These are phyloP conservation scores for Heimioporus sp. DNA, from an alignment of 768 basidiomycete genomes.

Conservation along the genomic window DNA sequence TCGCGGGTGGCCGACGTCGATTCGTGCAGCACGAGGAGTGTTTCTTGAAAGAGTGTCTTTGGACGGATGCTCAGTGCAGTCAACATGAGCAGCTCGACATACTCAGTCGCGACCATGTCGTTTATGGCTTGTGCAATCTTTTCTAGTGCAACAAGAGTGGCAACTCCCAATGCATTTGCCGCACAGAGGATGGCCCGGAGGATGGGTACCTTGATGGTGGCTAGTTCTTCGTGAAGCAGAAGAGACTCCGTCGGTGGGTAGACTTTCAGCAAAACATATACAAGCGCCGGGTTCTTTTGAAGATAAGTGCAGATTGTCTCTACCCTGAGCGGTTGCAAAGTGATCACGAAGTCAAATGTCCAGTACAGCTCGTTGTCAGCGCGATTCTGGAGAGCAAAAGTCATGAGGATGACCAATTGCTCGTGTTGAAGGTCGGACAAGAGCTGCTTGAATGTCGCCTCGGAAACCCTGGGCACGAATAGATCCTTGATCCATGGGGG, in stretches of 20 bases:
- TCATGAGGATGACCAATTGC: conserved; percentile 17
- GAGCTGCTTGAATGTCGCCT: conserved; percentile 17
- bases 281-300: conserved; percentile 51
- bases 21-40: conserved; percentile 59
- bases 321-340: conserved; percentile 26
- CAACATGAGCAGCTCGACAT: conserved; percentile 53
- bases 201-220: conserved; percentile 31
- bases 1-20: conserved; percentile 28
- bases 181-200: conserved; percentile 50
- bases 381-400: conserved; percentile 42
- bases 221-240: conserved; percentile 28
- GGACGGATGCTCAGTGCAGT: conserved; percentile 51
- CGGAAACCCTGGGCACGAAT: conserved; percentile 27
- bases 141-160: conserved; percentile 57
- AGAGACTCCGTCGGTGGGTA: conserved; percentile 45
- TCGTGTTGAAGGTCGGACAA: conserved; percentile 20
- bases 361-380: conserved; percentile 54
- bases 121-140: conserved; percentile 49
- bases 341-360: conserved; percentile 43
- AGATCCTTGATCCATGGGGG: conserved; percentile 31
- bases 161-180: conserved; percentile 53
- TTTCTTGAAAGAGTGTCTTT: conserved; percentile 53
- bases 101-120: conserved; percentile 38
- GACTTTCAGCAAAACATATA: conserved; percentile 48
- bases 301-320: conserved; percentile 40